Percentiles rank a stretch among this genome's conserved stretches.
Evolutionary conservation across 495 filamentous ascomycete genomes (phyloP).

Genomic region (Extremus antarcticus): DNA sequence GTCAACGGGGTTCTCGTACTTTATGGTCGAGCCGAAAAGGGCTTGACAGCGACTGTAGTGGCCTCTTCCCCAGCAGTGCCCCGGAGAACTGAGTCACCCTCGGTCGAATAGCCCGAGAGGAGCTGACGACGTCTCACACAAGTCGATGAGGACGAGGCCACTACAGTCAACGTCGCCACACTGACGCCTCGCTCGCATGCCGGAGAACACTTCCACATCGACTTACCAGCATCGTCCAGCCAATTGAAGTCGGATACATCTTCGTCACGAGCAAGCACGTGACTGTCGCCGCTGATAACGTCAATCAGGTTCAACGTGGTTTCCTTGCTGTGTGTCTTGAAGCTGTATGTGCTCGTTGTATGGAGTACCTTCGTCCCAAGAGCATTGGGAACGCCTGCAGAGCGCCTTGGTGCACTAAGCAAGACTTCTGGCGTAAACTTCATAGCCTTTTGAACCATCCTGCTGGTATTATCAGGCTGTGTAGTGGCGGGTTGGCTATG

Average conservation of each 20-base stretch:
- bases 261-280: slow-evolving; percentile 51
- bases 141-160: too few relatives aligned
- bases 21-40: too few relatives aligned
- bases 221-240: slow-evolving; percentile 44
- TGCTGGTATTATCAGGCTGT: background rate
- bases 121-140: too few relatives aligned
- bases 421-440: slow-evolving; percentile 48
- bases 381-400: slow-evolving; percentile 62
- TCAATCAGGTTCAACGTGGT: slow-evolving; percentile 68
- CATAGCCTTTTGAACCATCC: slow-evolving; percentile 29
- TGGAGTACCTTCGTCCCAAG: slow-evolving; percentile 60
- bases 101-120: too few relatives aligned
- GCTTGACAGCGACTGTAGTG: too few relatives aligned
- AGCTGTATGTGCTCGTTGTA: slow-evolving; percentile 69
- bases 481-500: too few relatives aligned
- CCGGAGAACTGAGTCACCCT: too few relatives aligned
- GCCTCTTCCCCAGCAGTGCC: too few relatives aligned
- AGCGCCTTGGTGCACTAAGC: slow-evolving; percentile 73
- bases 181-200: too few relatives aligned
- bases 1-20: too few relatives aligned
- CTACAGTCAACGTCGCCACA: too few relatives aligned
- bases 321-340: slow-evolving; percentile 64
- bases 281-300: slow-evolving; percentile 54
- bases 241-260: slow-evolving; percentile 62
- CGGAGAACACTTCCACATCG: too few relatives aligned